These are phyloP conservation scores for Phytophthora tubulina DNA, from an alignment of 352 stramenopile genomes.

Conservation along the genomic window DNA sequence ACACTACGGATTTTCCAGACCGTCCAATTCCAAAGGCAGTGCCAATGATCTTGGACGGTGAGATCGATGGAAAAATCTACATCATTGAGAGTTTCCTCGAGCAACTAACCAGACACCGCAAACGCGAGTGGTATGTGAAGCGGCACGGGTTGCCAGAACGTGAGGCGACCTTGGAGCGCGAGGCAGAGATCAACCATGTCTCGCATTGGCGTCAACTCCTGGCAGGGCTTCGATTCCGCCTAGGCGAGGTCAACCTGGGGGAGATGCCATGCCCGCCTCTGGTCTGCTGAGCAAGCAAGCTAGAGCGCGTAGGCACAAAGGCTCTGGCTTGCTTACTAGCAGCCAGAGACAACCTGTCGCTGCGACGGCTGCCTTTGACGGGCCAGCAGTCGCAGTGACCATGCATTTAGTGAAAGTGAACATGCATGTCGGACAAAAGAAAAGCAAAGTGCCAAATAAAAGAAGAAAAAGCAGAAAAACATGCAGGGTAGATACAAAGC, in stretches of 20 bases:
- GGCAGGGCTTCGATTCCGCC: slow-evolving; percentile 6
- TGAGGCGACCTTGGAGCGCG: slow-evolving; percentile 15
- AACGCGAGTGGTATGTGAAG: slow-evolving; percentile 3
- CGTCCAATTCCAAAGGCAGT: not conserved
- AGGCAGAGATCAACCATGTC: slow-evolving; percentile 15
- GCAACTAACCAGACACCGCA: slow-evolving; percentile 1
- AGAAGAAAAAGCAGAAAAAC: no score
- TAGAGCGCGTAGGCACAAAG: not conserved
- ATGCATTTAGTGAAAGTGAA: not conserved
- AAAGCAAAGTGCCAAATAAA: no score
- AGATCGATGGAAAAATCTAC: slow-evolving; percentile 6
- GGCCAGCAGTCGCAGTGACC: not conserved
- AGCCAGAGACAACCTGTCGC: not conserved
- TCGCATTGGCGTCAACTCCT: slow-evolving; percentile 23
- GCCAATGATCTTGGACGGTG: slow-evolving; percentile 5
- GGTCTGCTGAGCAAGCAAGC: slow-evolving; percentile 5
- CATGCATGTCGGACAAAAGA: no score
- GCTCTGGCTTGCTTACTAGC: not conserved
- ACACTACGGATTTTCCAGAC: not conserved
- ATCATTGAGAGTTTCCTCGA: slow-evolving; percentile 16
- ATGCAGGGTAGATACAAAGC: no score
- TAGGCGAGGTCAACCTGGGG: slow-evolving; percentile 18
- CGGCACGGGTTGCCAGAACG: slow-evolving; percentile 17
- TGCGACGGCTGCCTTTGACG: not conserved
- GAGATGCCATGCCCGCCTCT: slow-evolving; percentile 16